Percentiles rank a stretch among this genome's conserved stretches.
Evolutionary conservation across 2,329 filamentous ascomycete genomes (phyloP).

Genomic region (Pseudocercospora fijiensis): DNA sequence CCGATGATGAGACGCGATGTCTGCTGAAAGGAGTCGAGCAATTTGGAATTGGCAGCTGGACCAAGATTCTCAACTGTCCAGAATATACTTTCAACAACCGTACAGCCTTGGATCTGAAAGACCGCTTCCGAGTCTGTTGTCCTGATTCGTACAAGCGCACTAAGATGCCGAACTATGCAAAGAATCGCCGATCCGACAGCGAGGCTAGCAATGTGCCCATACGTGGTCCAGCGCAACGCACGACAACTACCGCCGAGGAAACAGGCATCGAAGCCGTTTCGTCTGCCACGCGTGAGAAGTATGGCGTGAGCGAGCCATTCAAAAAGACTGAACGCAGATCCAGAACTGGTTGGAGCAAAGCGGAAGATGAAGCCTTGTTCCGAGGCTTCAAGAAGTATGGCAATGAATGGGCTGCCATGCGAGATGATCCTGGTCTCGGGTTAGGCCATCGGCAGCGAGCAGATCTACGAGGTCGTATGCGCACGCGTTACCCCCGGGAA

Average conservation of each 20-base stretch:
- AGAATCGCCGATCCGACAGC: not conserved
- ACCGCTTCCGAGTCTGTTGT: slow-evolving; percentile 47
- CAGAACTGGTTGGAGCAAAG: slow-evolving; percentile 55
- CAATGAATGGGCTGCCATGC: slow-evolving; percentile 60
- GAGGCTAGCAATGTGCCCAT: not conserved
- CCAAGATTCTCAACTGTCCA: slow-evolving; percentile 58
- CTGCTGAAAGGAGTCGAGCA: slow-evolving; percentile 59
- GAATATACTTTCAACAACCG: slow-evolving; percentile 59
- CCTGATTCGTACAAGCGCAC: slow-evolving; percentile 30
- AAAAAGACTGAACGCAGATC: slow-evolving; percentile 51
- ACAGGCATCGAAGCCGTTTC: slow-evolving; percentile 18
- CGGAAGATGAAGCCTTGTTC: slow-evolving; percentile 59
- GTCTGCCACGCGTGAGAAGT: slow-evolving; percentile 39
- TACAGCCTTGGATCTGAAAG: slow-evolving; percentile 63
- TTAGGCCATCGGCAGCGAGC: slow-evolving; percentile 55
- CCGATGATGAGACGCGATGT: slow-evolving; percentile 60
- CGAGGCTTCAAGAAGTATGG: slow-evolving; percentile 60
- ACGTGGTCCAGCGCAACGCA: not conserved
- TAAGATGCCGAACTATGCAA: not conserved
- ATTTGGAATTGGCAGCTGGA: slow-evolving; percentile 65
- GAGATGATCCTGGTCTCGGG: slow-evolving; percentile 54
- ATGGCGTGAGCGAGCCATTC: slow-evolving; percentile 54
- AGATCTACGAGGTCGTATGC: slow-evolving; percentile 62
- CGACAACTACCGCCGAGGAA: not conserved
- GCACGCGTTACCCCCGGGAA: slow-evolving; percentile 58